Evolutionary conservation across 2,329 filamentous ascomycete species (phyloP).

Genomic region (Calonectria naviculata): DNA sequence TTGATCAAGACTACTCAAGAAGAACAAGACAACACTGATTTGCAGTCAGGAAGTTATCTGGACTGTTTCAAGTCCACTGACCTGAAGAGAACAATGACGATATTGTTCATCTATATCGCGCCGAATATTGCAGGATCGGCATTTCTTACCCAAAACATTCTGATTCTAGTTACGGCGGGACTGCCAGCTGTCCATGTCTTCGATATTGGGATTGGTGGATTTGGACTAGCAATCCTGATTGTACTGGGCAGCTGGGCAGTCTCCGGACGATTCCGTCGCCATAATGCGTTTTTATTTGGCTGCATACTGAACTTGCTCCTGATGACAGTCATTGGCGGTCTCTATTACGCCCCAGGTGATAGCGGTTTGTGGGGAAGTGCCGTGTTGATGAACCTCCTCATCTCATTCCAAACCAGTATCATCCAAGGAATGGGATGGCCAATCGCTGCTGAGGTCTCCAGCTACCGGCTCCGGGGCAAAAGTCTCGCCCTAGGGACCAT

Average conservation of each 20-base stretch:
- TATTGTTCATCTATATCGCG: conserved; percentile 16
- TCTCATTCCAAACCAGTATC: conserved; percentile 19
- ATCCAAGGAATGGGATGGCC: conserved; percentile 21
- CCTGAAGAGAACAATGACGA: conserved; percentile 14
- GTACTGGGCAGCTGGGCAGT: conserved; percentile 7
- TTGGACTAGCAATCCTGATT: conserved; percentile 11
- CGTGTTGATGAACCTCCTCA: conserved; percentile 18
- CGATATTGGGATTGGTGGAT: conserved; percentile 19
- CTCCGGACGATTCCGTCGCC: conserved; percentile 8
- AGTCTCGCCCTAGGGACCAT: conserved; percentile 16
- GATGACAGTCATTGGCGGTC: conserved; percentile 12
- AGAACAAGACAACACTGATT: background rate
- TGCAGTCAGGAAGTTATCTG: conserved; percentile 19
- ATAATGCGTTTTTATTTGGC: conserved; percentile 16
- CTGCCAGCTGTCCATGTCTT: conserved; percentile 17
- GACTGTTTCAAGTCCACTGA: conserved; percentile 16
- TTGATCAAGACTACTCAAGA: conserved; percentile 14
- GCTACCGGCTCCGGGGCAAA: conserved; percentile 16
- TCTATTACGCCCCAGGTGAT: conserved; percentile 18
- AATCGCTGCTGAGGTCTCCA: conserved; percentile 16
- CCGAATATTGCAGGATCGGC: conserved; percentile 13
- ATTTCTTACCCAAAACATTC: conserved; percentile 20
- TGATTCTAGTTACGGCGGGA: conserved; percentile 18
- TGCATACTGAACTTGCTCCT: conserved; percentile 10
- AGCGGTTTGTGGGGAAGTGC: conserved; percentile 15